phyloP scores from a whole-genome alignment of 805 yeast genomes.

The Metschnikowia reukaufii region DNA sequence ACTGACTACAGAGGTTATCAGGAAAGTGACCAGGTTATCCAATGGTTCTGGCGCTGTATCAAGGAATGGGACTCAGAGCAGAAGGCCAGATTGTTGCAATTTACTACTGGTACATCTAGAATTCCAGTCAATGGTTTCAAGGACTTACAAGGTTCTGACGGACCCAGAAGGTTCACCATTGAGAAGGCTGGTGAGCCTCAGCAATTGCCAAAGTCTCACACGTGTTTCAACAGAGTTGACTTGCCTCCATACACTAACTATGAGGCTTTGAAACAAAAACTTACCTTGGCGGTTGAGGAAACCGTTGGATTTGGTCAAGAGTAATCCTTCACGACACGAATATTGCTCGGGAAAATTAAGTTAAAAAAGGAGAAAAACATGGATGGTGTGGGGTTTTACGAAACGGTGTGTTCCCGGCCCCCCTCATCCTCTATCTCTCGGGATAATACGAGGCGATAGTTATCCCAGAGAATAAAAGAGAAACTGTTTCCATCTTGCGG shows the following conservation, averaged over 20 bases:
- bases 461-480: neutral
- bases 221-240: slow-evolving; percentile 98
- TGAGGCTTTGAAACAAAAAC: slow-evolving; percentile 82
- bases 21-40: slow-evolving; percentile 92
- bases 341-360: neutral
- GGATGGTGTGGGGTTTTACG: too few relatives aligned
- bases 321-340: slow-evolving; percentile 30
- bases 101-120: slow-evolving; percentile 98
- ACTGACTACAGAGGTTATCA: slow-evolving; percentile 98
- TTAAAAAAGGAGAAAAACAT: neutral
- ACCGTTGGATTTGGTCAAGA: slow-evolving; percentile 99
- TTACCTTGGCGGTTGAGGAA: slow-evolving; percentile 96
- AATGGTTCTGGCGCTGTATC: slow-evolving; percentile 98
- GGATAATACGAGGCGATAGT: too few relatives aligned
- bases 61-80: slow-evolving; percentile 95
- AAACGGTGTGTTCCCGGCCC: too few relatives aligned
- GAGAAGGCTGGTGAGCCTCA: slow-evolving; percentile 95
- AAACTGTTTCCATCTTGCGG: neutral
- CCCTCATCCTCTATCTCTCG: too few relatives aligned
- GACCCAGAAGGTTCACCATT: slow-evolving; percentile 97
- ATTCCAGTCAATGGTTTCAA: slow-evolving; percentile 99
- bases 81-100: slow-evolving; percentile 91
- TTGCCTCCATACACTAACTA: slow-evolving; percentile 89
- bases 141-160: slow-evolving; percentile 98
- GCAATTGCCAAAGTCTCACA: slow-evolving; percentile 95